phyloP scores from a whole-genome alignment of 148 eudicot genomes.

The Chenopodium suecicum region DNA sequence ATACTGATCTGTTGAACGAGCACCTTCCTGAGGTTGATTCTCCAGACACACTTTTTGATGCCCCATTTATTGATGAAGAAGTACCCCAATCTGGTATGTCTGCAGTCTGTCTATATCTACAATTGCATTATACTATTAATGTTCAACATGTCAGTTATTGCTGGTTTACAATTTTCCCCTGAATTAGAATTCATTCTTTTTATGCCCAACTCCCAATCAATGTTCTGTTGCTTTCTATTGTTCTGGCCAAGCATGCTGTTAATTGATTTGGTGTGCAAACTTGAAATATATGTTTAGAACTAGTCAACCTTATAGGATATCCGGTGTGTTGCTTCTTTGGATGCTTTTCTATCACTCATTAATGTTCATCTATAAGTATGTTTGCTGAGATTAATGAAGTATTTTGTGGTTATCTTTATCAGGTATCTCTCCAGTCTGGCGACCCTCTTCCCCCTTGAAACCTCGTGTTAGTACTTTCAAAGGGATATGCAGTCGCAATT shows the following conservation, averaged over 20 bases:
- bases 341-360: neutral
- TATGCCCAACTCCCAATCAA: neutral
- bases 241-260: neutral
- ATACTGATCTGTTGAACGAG: constrained; percentile 34
- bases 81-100: constrained; percentile 51
- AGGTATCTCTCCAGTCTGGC: constrained; percentile 22
- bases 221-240: neutral
- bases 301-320: neutral
- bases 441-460: constrained; percentile 21
- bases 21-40: constrained; percentile 36
- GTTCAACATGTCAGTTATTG: neutral
- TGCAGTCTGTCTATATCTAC: constrained; percentile 18
- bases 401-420: neutral
- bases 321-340: neutral
- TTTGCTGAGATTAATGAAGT: constrained; percentile 1
- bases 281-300: neutral
- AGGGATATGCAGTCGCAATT: constrained; percentile 35
- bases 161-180: neutral
- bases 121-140: neutral
- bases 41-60: constrained; percentile 52
- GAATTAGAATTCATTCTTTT: neutral
- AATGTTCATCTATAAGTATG: neutral
- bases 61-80: constrained; percentile 57
- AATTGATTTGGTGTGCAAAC: neutral
- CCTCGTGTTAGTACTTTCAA: constrained; percentile 3